Evolutionary conservation across 495 filamentous ascomycete species (phyloP).

Genomic region (Podospora comata): DNA sequence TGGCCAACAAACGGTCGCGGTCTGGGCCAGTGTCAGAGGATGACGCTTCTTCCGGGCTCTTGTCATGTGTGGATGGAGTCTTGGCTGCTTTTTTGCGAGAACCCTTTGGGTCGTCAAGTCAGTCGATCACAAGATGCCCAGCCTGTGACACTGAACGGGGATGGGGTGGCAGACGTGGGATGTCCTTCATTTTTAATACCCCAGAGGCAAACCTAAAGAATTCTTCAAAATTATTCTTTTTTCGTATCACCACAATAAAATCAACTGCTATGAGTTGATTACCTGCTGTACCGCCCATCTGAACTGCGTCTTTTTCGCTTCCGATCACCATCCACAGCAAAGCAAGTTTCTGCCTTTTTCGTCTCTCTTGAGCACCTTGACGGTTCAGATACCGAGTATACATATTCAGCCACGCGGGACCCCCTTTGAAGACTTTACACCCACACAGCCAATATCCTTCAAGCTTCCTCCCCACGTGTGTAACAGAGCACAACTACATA

Average conservation of each 20-base stretch:
- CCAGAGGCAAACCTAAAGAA: neutral
- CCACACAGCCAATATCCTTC: constrained; percentile 28
- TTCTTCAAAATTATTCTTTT: neutral
- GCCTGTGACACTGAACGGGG: neutral
- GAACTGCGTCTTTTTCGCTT: neutral
- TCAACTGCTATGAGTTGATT: neutral
- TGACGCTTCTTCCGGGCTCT: constrained; percentile 16
- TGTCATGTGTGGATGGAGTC: neutral
- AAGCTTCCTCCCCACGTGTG: constrained; percentile 34
- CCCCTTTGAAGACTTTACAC: neutral
- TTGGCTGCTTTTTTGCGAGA: neutral
- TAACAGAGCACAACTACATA: neutral
- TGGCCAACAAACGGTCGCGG: constrained; percentile 16
- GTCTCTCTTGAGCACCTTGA: neutral
- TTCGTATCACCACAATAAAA: neutral
- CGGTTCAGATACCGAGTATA: neutral
- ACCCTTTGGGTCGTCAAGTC: neutral
- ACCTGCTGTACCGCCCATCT: constrained; percentile 4
- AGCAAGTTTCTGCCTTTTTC: neutral
- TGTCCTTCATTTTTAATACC: neutral
- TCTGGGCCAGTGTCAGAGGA: constrained; percentile 15
- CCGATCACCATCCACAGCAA: neutral
- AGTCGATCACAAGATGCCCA: neutral
- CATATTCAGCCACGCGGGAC: neutral
- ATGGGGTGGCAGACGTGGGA: neutral